A percentile compares a stretch with the other conserved stretches of the same genome.
phyloP scores from a whole-genome alignment of 208 protist species.

The Leishmania martiniquensis region DNA sequence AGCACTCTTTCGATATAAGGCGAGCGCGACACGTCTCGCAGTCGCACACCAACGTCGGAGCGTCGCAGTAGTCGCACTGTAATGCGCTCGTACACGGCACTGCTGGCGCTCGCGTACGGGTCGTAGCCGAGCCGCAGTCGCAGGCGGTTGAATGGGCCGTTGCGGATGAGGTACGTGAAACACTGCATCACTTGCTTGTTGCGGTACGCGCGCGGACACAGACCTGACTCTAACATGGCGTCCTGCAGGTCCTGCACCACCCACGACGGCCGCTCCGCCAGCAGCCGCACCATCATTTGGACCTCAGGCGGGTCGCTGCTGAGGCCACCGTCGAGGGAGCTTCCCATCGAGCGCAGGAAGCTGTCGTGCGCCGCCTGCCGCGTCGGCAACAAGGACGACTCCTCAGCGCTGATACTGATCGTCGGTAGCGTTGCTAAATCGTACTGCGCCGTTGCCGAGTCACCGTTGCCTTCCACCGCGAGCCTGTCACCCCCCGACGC shows the following conservation, averaged over 20 bases:
- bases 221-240: conserved; percentile 63
- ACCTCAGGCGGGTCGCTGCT: conserved; percentile 55
- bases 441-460: conserved; percentile 4
- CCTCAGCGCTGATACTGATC: conserved; percentile 35
- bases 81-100: conserved; percentile 54
- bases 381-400: conserved; percentile 39
- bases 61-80: conserved; percentile 56
- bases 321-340: conserved; percentile 33
- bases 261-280: conserved; percentile 73
- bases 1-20: conserved; percentile 51
- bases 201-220: conserved; percentile 60
- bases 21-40: conserved; percentile 74
- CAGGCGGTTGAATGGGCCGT: conserved; percentile 82
- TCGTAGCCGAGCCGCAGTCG: conserved; percentile 78
- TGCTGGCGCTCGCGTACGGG: conserved; percentile 53
- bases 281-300: conserved; percentile 40
- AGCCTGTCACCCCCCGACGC: conserved; percentile 9
- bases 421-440: conserved; percentile 43
- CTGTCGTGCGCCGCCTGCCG: conserved; percentile 37
- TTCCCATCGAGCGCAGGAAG: conserved; percentile 24
- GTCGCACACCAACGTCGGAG: conserved; percentile 58
- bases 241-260: conserved; percentile 47
- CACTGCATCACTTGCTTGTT: conserved; percentile 71
- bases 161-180: conserved; percentile 73
- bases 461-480: conserved; percentile 1